Evolutionary conservation across 306 rosid genomes (phyloP).

Genomic region (Luffa aegyptiaca): DNA sequence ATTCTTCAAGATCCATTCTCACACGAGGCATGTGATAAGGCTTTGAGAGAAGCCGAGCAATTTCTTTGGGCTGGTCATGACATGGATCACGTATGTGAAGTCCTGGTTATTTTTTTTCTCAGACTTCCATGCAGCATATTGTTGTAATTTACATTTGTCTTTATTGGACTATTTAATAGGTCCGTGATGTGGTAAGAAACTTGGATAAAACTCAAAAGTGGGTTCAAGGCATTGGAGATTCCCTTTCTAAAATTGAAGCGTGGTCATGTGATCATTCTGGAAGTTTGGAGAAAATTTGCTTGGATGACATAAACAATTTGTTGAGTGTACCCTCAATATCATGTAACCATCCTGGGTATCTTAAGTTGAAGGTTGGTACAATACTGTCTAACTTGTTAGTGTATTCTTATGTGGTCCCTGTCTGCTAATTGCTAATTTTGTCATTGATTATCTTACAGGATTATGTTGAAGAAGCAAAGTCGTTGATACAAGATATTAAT

Average conservation of each 20-base stretch:
- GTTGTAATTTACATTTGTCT: constrained; percentile 6
- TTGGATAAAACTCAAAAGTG: constrained; percentile 64
- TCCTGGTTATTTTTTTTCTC: constrained; percentile 11
- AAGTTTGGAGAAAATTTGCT: constrained; percentile 37
- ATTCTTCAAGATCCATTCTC: constrained; percentile 47
- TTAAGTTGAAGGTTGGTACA: constrained; percentile 64
- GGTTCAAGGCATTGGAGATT: constrained; percentile 65
- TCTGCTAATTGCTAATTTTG: constrained; percentile 13
- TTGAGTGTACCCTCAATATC: constrained; percentile 44
- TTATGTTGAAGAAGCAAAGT: constrained; percentile 56
- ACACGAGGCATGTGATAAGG: constrained; percentile 43
- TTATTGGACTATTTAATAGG: constrained; percentile 41
- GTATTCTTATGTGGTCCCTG: constrained; percentile 12
- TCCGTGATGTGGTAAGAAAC: constrained; percentile 51
- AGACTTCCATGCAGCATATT: constrained; percentile 6
- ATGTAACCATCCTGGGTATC: constrained; percentile 60
- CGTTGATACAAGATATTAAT: constrained; percentile 44
- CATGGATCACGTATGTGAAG: constrained; percentile 73
- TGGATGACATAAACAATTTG: constrained; percentile 45
- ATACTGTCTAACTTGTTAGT: constrained; percentile 11
- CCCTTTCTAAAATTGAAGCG: constrained; percentile 48
- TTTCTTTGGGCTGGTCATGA: constrained; percentile 97
- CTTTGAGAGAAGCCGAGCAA: constrained; percentile 76
- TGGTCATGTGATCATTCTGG: constrained; percentile 32
- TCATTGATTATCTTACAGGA: constrained; percentile 32